These are phyloP conservation scores for Colletotrichum filicis DNA, from an alignment of 2,329 filamentous ascomycete species.

Conservation along the genomic window DNA sequence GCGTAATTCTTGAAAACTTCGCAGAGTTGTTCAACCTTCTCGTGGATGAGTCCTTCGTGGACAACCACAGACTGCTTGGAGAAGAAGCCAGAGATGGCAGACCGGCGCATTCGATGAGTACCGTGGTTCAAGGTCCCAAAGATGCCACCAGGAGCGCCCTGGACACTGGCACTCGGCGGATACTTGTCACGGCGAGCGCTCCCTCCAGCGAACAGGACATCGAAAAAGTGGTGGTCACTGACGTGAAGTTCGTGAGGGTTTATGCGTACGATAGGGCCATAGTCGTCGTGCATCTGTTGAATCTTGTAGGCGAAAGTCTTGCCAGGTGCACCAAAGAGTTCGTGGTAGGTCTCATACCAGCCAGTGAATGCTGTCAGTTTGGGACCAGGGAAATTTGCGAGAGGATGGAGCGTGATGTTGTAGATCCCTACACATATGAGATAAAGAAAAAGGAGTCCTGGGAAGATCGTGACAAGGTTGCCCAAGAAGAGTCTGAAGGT, in stretches of 20 bases:
- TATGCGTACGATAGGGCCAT: slow-evolving; percentile 36
- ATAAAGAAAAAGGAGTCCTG: background rate
- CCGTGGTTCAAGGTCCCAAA: slow-evolving; percentile 45
- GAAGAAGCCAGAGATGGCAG: slow-evolving; percentile 37
- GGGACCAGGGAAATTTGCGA: slow-evolving; percentile 45
- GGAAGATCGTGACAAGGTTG: background rate
- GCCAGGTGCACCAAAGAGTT: slow-evolving; percentile 34
- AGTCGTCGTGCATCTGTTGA: slow-evolving; percentile 26
- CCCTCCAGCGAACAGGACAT: slow-evolving; percentile 23
- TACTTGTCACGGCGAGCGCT: slow-evolving; percentile 15
- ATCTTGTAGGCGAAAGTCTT: slow-evolving; percentile 21
- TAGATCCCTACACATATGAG: background rate
- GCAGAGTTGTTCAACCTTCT: background rate
- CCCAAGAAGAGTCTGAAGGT: background rate
- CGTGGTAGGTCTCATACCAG: slow-evolving; percentile 47
- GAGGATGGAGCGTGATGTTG: slow-evolving; percentile 31
- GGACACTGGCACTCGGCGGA: background rate
- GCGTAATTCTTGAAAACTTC: background rate
- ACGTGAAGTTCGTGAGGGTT: slow-evolving; percentile 35
- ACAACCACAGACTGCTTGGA: slow-evolving; percentile 36
- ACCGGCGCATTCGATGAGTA: slow-evolving; percentile 36
- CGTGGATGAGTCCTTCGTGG: slow-evolving; percentile 26
- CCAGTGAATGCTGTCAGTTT: slow-evolving; percentile 44
- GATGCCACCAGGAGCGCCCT: slow-evolving; percentile 12
- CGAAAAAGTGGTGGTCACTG: slow-evolving; percentile 29